Conservation (phyloP, 1,284 basidiomycete species). For the Melanopsichium pennsylvanicum region DNA sequence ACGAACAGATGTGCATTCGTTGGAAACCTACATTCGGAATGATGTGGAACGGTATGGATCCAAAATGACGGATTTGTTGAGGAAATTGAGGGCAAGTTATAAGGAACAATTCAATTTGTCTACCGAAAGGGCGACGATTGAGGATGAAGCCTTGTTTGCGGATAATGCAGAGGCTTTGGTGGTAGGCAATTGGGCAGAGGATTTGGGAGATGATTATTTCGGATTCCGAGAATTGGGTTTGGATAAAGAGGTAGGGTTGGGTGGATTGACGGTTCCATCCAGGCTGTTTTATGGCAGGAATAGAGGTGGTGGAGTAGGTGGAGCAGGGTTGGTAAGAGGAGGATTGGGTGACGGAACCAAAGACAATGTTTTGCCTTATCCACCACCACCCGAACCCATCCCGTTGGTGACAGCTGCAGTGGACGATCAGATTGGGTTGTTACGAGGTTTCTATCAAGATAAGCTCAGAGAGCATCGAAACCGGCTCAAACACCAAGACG, state of each 20-base stretch:
- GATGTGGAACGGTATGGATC: conserved; percentile 84
- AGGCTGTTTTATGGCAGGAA: conserved; percentile 77
- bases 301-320: neutral
- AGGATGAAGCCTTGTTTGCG: conserved; percentile 80
- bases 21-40: conserved; percentile 87
- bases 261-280: conserved; percentile 79
- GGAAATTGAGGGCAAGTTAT: conserved; percentile 83
- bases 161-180: conserved; percentile 77
- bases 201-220: conserved; percentile 90
- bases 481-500: conserved; percentile 16
- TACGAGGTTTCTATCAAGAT: conserved; percentile 74
- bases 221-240: conserved; percentile 88
- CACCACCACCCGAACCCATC: conserved; percentile 81
- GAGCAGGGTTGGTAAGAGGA: neutral
- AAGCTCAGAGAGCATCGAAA: conserved; percentile 38
- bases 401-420: conserved; percentile 74
- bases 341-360: conserved; percentile 7
- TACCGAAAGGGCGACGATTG: conserved; percentile 67
- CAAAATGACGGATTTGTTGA: conserved; percentile 80
- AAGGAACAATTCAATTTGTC: conserved; percentile 73
- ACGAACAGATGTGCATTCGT: conserved; percentile 75
- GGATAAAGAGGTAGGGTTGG: conserved; percentile 83
- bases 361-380: conserved; percentile 69
- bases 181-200: conserved; percentile 86
- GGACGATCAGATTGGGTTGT: conserved; percentile 82